Base-by-base conservation (phyloP, 345 rosid genomes). In the Tarenaya hassleriana region DNA sequence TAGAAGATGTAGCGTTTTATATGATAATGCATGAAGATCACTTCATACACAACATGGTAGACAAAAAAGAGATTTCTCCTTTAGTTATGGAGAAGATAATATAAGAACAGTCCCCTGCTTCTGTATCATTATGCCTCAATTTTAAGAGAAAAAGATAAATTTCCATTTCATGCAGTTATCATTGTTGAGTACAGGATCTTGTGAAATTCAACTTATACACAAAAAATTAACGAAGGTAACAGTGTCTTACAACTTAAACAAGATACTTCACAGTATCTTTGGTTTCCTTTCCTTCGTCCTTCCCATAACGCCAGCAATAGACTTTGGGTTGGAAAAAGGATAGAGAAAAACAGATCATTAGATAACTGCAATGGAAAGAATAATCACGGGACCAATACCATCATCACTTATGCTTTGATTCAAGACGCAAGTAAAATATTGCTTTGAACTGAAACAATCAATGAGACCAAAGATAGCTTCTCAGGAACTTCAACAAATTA, bases 221-320 rank as follows among this genome's bases (percentile, higher is more conserved):
- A 60, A 70, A 73, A 64, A 72, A n/a, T n/a, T n/a, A n/a, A n/a
- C n/a, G 57, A 72, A 62, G 54, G 55, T 34, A 53, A 41, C 35
- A 46, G 73, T 54, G 62, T 61, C 73, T 66, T 62, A 47, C 47
- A 63, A 51, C 43, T 27, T 46, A 5, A 8, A 19, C 63, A 80
- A 24, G 29, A 24, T 84, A n/a, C n/a, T n/a, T n/a, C n/a, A n/a
- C n/a, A n/a, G n/a, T n/a, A n/a, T n/a, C n/a, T n/a, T n/a, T n/a
- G n/a, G n/a, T n/a, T n/a, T n/a, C n/a, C n/a, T n/a, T n/a, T n/a
- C n/a, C n/a, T n/a, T n/a, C n/a, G n/a, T n/a, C n/a, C n/a, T n/a
- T n/a, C n/a, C n/a, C n/a, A n/a, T n/a, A n/a, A n/a, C n/a, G 56
- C 75, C 70, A 76, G 80, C 76, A 47, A 58, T 24, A 58, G 21